phyloP scores from a whole-genome alignment of 2,329 filamentous ascomycete genomes.

The Cordyceps pruinosa region DNA sequence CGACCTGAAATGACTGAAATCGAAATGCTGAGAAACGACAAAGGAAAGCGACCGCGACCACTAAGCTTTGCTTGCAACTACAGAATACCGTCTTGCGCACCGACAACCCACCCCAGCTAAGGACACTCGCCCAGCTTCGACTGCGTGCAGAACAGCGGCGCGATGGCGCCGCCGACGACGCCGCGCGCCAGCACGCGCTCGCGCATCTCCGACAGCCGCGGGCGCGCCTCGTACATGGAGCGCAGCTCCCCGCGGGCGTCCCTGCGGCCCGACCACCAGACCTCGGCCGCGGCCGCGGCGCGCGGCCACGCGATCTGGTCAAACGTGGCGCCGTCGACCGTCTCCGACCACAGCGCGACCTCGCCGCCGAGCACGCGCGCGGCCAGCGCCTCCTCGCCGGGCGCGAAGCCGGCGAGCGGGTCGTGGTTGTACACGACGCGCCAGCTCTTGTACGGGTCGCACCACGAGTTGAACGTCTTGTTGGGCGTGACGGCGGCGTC shows the following conservation, averaged over 20 bases:
- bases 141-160: neutral
- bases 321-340: conserved; percentile 64
- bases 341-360: conserved; percentile 75
- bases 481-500: conserved; percentile 41
- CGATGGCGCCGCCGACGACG: conserved; percentile 58
- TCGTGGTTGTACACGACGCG: conserved; percentile 73
- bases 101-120: too few species aligned
- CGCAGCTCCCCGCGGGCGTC: conserved; percentile 62
- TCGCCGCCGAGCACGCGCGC: conserved; percentile 74
- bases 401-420: conserved; percentile 55
- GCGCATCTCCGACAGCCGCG: conserved; percentile 66
- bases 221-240: conserved; percentile 61
- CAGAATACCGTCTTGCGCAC: too few species aligned
- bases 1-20: too few species aligned
- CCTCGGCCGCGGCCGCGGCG: conserved; percentile 64
- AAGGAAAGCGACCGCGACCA: neutral
- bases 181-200: conserved; percentile 67
- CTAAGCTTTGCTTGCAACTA: too few species aligned
- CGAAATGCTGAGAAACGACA: neutral
- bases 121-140: neutral
- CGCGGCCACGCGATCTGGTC: conserved; percentile 75
- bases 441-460: conserved; percentile 75
- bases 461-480: conserved; percentile 77
- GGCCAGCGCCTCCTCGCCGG: conserved; percentile 51
- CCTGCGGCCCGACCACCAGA: conserved; percentile 69